Conservation (phyloP, 2,329 filamentous ascomycete genomes). For the Parastagonospora avenae region DNA sequence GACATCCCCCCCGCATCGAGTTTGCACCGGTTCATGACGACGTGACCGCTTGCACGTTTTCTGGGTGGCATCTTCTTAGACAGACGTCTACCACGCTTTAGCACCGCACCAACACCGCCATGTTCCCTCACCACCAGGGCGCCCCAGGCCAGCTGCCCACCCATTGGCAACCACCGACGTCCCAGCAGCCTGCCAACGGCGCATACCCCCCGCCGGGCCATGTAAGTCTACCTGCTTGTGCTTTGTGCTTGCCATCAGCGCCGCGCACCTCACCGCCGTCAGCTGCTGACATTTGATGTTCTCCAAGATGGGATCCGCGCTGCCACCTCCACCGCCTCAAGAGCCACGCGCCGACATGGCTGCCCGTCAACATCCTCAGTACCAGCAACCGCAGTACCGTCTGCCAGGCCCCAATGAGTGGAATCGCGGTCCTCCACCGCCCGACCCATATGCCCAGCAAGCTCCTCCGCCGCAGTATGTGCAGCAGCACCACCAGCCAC, state of each 20-base stretch:
- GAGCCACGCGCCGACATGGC: conserved; percentile 53
- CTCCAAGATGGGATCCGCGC: conserved; percentile 37
- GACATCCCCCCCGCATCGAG: no score
- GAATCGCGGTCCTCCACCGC: conserved; percentile 48
- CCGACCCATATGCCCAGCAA: conserved; percentile 47
- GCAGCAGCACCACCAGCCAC: conserved; percentile 47
- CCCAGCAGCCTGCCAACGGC: conserved; percentile 43
- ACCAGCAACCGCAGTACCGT: conserved; percentile 53
- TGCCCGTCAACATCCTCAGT: conserved; percentile 51
- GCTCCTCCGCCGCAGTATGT: conserved; percentile 49
- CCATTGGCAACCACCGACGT: conserved; percentile 45
- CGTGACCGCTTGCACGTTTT: conserved; percentile 32
- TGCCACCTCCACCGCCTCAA: conserved; percentile 41
- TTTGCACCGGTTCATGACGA: conserved; percentile 32
- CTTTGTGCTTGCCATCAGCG: conserved; percentile 1
- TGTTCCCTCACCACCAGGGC: conserved; percentile 43
- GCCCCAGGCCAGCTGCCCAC: conserved; percentile 46
- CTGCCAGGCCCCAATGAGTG: conserved; percentile 54
- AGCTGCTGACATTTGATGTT: conserved; percentile 27
- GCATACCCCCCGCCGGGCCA: conserved; percentile 43
- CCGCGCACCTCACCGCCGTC: conserved; percentile 7
- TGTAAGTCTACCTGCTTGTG: conserved; percentile 33
- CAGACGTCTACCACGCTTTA: conserved; percentile 5
- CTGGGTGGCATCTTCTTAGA: conserved; percentile 13
- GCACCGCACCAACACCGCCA: conserved; percentile 21